Evolutionary conservation across 257 asterid species (phyloP).

Genomic region (Plectranthus barbatus): DNA sequence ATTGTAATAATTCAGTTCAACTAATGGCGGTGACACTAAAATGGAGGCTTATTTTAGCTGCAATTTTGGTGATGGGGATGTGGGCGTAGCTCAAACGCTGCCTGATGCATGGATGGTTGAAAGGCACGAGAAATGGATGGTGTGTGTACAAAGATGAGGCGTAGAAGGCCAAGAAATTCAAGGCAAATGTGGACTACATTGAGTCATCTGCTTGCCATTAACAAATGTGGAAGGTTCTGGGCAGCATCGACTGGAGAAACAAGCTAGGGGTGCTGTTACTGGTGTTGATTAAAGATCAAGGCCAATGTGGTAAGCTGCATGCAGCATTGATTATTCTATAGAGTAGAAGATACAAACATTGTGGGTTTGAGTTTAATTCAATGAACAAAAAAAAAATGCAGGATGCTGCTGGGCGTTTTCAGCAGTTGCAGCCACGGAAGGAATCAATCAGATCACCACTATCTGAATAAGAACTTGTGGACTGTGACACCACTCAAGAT

Average conservation of each 20-base stretch:
- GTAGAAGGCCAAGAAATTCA: background rate
- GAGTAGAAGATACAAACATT: too few relatives aligned
- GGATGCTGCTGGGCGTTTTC: background rate
- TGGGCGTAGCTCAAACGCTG: too few relatives aligned
- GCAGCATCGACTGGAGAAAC: slow-evolving; percentile 37
- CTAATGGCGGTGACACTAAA: too few relatives aligned
- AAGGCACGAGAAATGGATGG: too few relatives aligned
- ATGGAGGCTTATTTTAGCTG: too few relatives aligned
- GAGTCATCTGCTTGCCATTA: slow-evolving; percentile 7
- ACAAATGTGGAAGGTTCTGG: background rate
- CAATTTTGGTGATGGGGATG: too few relatives aligned
- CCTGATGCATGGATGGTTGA: too few relatives aligned
- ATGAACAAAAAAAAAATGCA: background rate
- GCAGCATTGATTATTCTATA: background rate
- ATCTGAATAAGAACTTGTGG: slow-evolving; percentile 10
- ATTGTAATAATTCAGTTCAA: too few relatives aligned
- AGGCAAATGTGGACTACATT: background rate
- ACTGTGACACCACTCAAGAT: background rate
- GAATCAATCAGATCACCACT: background rate
- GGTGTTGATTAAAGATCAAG: slow-evolving; percentile 39
- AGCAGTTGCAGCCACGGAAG: background rate
- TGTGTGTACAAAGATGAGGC: background rate
- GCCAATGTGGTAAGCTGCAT: slow-evolving; percentile 21
- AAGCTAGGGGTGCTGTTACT: slow-evolving; percentile 47
- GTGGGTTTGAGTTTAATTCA: background rate